These are phyloP conservation scores for Trichoderma semiorbis DNA, from an alignment of 2,329 filamentous ascomycete species.

Conservation along the genomic window DNA sequence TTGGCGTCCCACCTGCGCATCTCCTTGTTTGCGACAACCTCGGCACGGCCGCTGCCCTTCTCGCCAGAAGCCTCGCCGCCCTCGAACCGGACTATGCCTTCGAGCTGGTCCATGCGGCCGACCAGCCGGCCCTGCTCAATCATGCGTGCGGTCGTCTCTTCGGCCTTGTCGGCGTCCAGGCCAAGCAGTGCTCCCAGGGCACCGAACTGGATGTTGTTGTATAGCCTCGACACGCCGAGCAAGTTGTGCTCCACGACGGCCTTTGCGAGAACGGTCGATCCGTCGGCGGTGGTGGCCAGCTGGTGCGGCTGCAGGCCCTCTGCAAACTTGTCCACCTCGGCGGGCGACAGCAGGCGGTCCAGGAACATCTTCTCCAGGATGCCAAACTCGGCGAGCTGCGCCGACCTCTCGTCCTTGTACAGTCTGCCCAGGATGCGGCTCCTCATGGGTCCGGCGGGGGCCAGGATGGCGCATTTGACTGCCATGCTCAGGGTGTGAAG, in stretches of 20 bases:
- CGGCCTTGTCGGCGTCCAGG: slow-evolving; percentile 74
- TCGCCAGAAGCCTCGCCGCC: slow-evolving; percentile 65
- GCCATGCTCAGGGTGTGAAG: slow-evolving; percentile 80
- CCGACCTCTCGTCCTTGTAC: slow-evolving; percentile 88
- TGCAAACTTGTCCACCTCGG: slow-evolving; percentile 85
- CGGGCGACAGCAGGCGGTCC: slow-evolving; percentile 73
- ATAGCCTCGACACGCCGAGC: slow-evolving; percentile 75
- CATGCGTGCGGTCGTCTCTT: slow-evolving; percentile 91
- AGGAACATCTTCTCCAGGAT: slow-evolving; percentile 98
- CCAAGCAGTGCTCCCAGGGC: slow-evolving; percentile 75
- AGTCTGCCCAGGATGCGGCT: slow-evolving; percentile 76
- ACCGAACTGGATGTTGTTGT: slow-evolving; percentile 72
- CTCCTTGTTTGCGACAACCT: slow-evolving; percentile 62
- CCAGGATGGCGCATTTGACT: slow-evolving; percentile 87
- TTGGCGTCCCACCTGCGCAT: slow-evolving; percentile 86
- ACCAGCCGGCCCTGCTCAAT: slow-evolving; percentile 88
- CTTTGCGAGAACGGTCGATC: slow-evolving; percentile 86
- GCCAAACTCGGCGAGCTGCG: slow-evolving; percentile 70
- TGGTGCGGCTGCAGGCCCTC: slow-evolving; percentile 80
- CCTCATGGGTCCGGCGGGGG: slow-evolving; percentile 82
- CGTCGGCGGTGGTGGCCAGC: slow-evolving; percentile 83
- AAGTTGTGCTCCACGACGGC: slow-evolving; percentile 97
- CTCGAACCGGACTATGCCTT: slow-evolving; percentile 83
- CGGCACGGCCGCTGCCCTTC: slow-evolving; percentile 63
- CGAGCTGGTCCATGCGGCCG: slow-evolving; percentile 92